A percentile compares a stretch with the other conserved stretches of the same genome.
phyloP scores from a whole-genome alignment of 106 monocot genomes.

The Agapanthus africanus region DNA sequence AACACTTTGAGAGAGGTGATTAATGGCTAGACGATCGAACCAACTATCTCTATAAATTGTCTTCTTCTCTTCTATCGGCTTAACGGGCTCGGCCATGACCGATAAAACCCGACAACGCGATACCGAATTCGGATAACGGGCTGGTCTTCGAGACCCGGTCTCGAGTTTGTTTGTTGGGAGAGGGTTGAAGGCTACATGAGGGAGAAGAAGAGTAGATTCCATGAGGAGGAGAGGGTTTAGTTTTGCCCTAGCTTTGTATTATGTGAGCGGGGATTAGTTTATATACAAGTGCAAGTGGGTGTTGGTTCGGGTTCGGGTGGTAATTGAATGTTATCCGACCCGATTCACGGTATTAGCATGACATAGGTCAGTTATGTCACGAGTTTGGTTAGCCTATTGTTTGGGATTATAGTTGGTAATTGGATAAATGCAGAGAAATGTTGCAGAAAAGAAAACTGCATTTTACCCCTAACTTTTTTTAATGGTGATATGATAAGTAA shows the following conservation, averaged over 20 bases:
- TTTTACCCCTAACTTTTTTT: too few relatives aligned
- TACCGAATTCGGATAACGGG: not conserved
- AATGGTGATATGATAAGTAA: too few relatives aligned
- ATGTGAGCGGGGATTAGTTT: not conserved
- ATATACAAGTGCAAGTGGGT: not conserved
- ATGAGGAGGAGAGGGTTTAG: slow-evolving; percentile 3
- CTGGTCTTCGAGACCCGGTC: not conserved
- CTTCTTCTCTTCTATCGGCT: not conserved
- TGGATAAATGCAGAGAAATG: too few relatives aligned
- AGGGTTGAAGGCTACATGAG: slow-evolving; percentile 6
- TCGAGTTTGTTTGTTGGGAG: not conserved
- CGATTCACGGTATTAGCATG: not conserved
- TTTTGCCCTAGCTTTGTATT: not conserved
- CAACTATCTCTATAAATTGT: slow-evolving; percentile 58
- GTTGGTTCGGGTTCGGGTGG: not conserved
- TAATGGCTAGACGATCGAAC: slow-evolving; percentile 68
- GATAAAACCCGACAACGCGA: not conserved
- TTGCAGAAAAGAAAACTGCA: too few relatives aligned
- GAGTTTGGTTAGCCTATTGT: not conserved
- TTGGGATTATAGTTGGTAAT: too few relatives aligned
- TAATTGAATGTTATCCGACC: not conserved
- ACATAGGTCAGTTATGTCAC: not conserved
- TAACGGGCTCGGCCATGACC: slow-evolving; percentile 5
- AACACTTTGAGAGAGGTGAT: slow-evolving; percentile 40
- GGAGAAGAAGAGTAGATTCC: slow-evolving; percentile 17